A percentile compares a stretch with the other conserved stretches of the same genome.
Conservation (phyloP, 2,329 filamentous ascomycete species). For the Arthrinium puccinioides region DNA sequence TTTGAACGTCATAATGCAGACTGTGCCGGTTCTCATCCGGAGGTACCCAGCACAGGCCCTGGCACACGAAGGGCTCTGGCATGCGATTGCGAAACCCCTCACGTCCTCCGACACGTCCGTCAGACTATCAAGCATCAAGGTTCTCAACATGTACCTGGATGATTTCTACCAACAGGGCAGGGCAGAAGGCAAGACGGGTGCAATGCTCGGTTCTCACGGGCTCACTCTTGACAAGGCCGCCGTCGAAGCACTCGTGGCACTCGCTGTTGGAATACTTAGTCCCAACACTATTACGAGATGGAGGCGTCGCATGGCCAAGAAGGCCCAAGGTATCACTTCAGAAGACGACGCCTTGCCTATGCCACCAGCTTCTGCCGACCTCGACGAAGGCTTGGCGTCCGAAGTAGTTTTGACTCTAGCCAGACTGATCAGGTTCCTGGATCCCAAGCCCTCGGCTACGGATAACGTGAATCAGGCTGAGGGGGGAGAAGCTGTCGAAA, state of each 20-base stretch:
- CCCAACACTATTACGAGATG: constrained; percentile 31
- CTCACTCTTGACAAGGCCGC: constrained; percentile 58
- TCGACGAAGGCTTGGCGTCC: constrained; percentile 68
- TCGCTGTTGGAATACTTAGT: constrained; percentile 18
- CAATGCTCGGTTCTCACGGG: constrained; percentile 63
- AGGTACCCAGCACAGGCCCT: constrained; percentile 59
- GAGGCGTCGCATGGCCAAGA: constrained; percentile 18
- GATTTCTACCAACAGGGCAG: constrained; percentile 65
- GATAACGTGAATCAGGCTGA: constrained; percentile 36
- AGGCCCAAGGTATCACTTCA: constrained; percentile 3
- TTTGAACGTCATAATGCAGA: constrained; percentile 64
- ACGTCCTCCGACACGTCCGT: constrained; percentile 67
- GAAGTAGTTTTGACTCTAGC: constrained; percentile 76
- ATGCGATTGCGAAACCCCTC: constrained; percentile 58
- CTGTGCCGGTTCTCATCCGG: constrained; percentile 60
- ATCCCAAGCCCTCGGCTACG: constrained; percentile 48
- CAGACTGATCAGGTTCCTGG: constrained; percentile 63
- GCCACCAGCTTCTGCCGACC: constrained; percentile 11
- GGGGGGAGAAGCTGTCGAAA: constrained; percentile 31
- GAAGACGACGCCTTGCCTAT: constrained; percentile 4
- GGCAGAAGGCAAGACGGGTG: constrained; percentile 44
- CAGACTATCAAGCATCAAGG: constrained; percentile 66
- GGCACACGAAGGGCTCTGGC: constrained; percentile 63
- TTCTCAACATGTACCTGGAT: constrained; percentile 71
- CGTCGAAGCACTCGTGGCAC: constrained; percentile 49